These are phyloP conservation scores for Termitomyces bulborhizus DNA, from an alignment of 768 basidiomycete genomes.

Conservation along the genomic window DNA sequence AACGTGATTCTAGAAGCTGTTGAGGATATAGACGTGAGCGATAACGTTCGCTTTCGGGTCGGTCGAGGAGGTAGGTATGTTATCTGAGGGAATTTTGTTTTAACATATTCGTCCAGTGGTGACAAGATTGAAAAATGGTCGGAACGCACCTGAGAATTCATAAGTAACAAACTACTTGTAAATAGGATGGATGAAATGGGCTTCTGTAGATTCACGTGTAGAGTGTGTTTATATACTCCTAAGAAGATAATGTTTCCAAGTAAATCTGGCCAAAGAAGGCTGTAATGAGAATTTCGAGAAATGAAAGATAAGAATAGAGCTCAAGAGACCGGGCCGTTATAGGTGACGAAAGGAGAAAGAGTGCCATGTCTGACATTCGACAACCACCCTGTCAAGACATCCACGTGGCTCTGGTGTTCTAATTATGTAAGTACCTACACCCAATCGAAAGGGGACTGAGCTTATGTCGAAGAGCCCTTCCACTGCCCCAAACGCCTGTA, in stretches of 20 bases:
- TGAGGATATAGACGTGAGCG: constrained; percentile 13
- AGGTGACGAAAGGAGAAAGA: too few species aligned
- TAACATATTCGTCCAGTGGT: background rate
- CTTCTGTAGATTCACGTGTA: background rate
- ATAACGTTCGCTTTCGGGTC: constrained; percentile 15
- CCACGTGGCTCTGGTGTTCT: too few species aligned
- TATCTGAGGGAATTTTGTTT: background rate
- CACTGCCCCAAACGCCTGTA: too few species aligned
- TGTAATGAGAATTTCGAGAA: background rate
- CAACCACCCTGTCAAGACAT: too few species aligned
- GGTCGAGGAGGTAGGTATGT: constrained; percentile 1
- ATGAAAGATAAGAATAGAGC: too few species aligned
- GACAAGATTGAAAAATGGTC: background rate
- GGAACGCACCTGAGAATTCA: constrained; percentile 8
- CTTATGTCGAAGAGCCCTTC: too few species aligned
- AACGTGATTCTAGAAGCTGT: constrained; percentile 14
- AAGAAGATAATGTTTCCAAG: background rate
- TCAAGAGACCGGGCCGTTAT: too few species aligned
- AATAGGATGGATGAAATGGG: background rate
- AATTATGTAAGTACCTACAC: too few species aligned
- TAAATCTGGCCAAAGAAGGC: background rate
- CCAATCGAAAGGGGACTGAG: too few species aligned
- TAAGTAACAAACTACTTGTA: background rate
- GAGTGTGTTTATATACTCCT: background rate
- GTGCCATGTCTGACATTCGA: too few species aligned